These are phyloP conservation scores for Rasamsonia emersonii DNA, from an alignment of 2,329 filamentous ascomycete species.

Conservation along the genomic window DNA sequence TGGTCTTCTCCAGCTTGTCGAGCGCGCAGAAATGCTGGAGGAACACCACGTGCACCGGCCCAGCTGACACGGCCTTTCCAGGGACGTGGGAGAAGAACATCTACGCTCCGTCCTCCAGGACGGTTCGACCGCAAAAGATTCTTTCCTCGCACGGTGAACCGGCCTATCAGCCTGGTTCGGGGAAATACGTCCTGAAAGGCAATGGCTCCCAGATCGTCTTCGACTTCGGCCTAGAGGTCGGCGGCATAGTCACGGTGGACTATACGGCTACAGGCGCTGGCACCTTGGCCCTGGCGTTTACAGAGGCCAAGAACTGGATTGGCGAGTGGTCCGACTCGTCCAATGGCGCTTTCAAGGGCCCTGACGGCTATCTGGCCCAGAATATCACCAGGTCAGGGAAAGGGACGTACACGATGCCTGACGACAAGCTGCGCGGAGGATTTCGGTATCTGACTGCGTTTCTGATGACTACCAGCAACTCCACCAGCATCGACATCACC, in stretches of 20 bases:
- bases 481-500: conserved; percentile 26
- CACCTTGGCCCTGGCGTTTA: conserved; percentile 39
- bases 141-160: conserved; percentile 27
- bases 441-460: conserved; percentile 39
- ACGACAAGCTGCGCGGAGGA: conserved; percentile 33
- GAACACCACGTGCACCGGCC: conserved; percentile 45
- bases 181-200: conserved; percentile 23
- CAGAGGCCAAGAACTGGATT: conserved; percentile 42
- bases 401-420: conserved; percentile 31
- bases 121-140: conserved; percentile 38
- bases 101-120: conserved; percentile 46
- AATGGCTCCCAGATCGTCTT: conserved; percentile 49
- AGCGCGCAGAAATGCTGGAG: conserved; percentile 43
- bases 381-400: conserved; percentile 25
- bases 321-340: conserved; percentile 42
- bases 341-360: conserved; percentile 35
- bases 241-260: conserved; percentile 46
- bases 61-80: conserved; percentile 43
- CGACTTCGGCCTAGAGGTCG: conserved; percentile 52
- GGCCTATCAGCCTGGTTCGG: conserved; percentile 23
- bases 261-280: conserved; percentile 37
- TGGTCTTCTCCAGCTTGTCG: conserved; percentile 10
- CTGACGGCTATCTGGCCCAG: conserved; percentile 34
- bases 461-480: conserved; percentile 20
- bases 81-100: conserved; percentile 53